Base-by-base conservation (phyloP, 2,329 filamentous ascomycete species). In the Cadophora gregata region DNA sequence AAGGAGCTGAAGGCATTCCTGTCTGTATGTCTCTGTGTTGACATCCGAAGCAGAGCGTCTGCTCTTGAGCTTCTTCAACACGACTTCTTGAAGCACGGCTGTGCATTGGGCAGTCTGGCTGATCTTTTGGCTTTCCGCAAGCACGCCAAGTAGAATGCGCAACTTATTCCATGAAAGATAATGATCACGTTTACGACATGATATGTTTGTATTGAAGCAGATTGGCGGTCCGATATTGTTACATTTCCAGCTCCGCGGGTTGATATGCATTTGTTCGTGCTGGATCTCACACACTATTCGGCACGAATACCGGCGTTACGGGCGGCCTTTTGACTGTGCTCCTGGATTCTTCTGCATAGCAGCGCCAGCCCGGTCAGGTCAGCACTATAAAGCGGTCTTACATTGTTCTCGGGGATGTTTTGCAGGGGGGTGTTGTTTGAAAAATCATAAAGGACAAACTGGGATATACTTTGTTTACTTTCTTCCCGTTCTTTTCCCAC, bases 1-100 rank as follows among this genome's bases (percentile, higher is more conserved):
- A 97, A 97, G 84, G 96, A 98, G 81, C 88, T 99, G 73, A 98
- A 98, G 84, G 92, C 93, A 25, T 99, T 99, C 87, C 81, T 99
- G 76, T 96, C 92, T 29, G 94, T 97, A 70, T 99, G 96, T 80
- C 85, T 99, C 56, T 98, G 96, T 75, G 96, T 99, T 56, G 95
- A 98, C 75, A 94, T 99, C 75, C 94, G 95, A 84, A 95, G 91
- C 78, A 89, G 96, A 77, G 96, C 96, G 14, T 97, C 93, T 29
- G 93, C 96, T 0, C 88, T 93, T 69, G 96, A 99, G 81, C 84
- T 99, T 59, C 83, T 98, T 69, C 88, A 90, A 68, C 94, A 98
- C 77, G 96, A 98, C 75, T 99, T 99, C 83, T 81, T 99, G 77
- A 93, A 94, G 83, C 92, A 92, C 75, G 95, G 96, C 24, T 98